phyloP scores from a whole-genome alignment of 2,329 filamentous ascomycete species.

The Fusarium staphyleae region DNA sequence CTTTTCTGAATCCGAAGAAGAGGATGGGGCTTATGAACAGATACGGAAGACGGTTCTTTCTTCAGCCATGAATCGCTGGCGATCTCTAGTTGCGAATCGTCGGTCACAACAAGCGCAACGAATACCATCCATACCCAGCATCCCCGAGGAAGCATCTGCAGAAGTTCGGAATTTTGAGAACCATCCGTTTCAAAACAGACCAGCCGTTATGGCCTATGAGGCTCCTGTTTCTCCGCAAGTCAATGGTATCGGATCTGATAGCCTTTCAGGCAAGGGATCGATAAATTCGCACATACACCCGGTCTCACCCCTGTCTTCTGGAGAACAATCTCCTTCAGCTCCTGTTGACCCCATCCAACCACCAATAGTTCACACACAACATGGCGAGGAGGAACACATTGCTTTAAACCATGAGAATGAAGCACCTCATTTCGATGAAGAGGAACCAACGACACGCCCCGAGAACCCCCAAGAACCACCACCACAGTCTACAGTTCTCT shows the following conservation, averaged over 20 bases:
- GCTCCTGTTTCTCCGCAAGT: constrained; percentile 1
- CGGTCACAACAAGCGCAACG: constrained; percentile 16
- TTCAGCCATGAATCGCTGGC: constrained; percentile 37
- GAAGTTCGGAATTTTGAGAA: constrained; percentile 25
- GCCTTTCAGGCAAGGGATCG: constrained; percentile 13
- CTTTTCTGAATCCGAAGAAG: constrained; percentile 14
- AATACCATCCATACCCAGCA: constrained; percentile 20
- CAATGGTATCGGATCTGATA: constrained; percentile 17
- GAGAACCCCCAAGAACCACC: constrained; percentile 6
- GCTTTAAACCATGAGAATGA: constrained; percentile 4
- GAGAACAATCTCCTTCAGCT: constrained; percentile 14
- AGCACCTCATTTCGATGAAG: constrained; percentile 1
- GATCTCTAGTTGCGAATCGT: constrained; percentile 30
- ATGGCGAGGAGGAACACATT: constrained; percentile 1
- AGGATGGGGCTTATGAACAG: constrained; percentile 25
- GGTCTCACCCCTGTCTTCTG: constrained; percentile 17
- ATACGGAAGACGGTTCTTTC: constrained; percentile 34
- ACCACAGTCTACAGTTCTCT: not conserved
- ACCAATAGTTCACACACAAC: constrained; percentile 12
- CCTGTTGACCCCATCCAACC: constrained; percentile 17
- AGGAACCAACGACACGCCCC: not conserved
- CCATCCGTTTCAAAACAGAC: constrained; percentile 10
- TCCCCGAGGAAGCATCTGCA: constrained; percentile 21
- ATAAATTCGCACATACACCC: constrained; percentile 1
- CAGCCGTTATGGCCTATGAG: constrained; percentile 8